Evolutionary conservation across 2,329 filamentous ascomycete genomes (phyloP).

Genomic region (Orbilia blumenaviensis): DNA sequence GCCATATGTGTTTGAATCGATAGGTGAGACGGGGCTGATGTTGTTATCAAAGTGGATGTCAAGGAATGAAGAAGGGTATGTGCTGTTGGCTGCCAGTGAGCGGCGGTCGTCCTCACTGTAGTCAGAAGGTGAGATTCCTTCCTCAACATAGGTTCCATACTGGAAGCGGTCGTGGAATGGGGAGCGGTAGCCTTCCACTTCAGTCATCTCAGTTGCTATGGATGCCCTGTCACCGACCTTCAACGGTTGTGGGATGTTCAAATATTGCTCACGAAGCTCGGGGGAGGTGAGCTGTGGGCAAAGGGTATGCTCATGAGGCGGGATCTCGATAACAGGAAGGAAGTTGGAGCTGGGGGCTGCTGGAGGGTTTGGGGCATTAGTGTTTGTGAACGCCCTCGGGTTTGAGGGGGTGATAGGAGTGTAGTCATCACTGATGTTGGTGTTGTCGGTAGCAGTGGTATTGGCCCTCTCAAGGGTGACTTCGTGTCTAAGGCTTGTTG

Average conservation of each 20-base stretch:
- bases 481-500: conserved; percentile 30
- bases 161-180: conserved; percentile 52
- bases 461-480: conserved; percentile 26
- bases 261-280: conserved; percentile 37
- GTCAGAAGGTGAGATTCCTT: conserved; percentile 6
- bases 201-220: conserved; percentile 44
- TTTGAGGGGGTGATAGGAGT: conserved; percentile 46
- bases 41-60: conserved; percentile 50
- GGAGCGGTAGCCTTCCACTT: conserved; percentile 47
- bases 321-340: conserved; percentile 27
- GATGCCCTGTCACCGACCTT: conserved; percentile 29
- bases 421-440: conserved; percentile 49
- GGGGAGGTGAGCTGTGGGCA: conserved; percentile 33
- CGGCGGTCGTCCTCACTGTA: conserved; percentile 23
- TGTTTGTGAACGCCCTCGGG: conserved; percentile 31
- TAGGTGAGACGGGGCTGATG: conserved; percentile 27
- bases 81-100: conserved; percentile 35
- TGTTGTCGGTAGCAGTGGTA: conserved; percentile 31
- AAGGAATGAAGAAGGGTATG: conserved; percentile 46
- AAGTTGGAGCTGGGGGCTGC: conserved; percentile 11
- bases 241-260: conserved; percentile 29
- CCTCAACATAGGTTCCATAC: conserved; percentile 26
- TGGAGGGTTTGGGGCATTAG: conserved; percentile 16
- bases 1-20: conserved; percentile 9
- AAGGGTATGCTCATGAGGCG: conserved; percentile 15